Evolutionary conservation across 257 asterid species (phyloP).

Genomic region (Primulina eburnea): DNA sequence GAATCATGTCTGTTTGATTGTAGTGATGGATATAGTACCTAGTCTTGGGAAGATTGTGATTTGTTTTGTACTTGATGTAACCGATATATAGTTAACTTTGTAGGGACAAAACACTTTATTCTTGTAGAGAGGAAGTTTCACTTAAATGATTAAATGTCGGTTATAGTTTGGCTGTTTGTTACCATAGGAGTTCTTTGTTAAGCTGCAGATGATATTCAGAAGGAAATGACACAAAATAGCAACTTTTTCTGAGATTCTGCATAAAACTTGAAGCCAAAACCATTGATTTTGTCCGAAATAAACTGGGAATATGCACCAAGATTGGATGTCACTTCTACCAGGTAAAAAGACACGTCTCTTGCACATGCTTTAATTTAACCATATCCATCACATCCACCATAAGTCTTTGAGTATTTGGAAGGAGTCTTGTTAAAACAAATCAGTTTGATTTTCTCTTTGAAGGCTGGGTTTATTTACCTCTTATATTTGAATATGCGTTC

Average conservation of each 20-base stretch:
- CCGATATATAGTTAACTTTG: slow-evolving; percentile 1
- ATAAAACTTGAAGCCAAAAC: neutral
- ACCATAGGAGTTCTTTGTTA: neutral
- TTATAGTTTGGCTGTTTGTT: neutral
- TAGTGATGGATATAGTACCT: slow-evolving; percentile 8
- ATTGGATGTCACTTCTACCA: neutral
- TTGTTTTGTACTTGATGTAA: slow-evolving; percentile 5
- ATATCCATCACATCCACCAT: neutral
- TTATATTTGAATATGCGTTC: neutral
- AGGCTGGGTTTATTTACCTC: too few relatives aligned
- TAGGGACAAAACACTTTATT: neutral
- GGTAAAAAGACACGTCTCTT: neutral
- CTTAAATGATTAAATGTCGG: neutral
- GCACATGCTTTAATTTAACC: neutral
- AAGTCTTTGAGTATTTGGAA: too few relatives aligned
- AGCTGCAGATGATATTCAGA: neutral
- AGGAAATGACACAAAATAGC: neutral
- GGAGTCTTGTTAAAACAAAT: too few relatives aligned
- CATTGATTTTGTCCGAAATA: neutral
- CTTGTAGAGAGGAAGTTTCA: slow-evolving; percentile 5
- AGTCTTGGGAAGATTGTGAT: slow-evolving; percentile 13
- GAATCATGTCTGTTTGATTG: slow-evolving; percentile 26
- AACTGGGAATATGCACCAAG: neutral
- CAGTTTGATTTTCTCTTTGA: too few relatives aligned
- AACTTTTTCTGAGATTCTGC: neutral